phyloP scores from a whole-genome alignment of 2,329 filamentous ascomycete species.

The Apiospora pterosperma region DNA sequence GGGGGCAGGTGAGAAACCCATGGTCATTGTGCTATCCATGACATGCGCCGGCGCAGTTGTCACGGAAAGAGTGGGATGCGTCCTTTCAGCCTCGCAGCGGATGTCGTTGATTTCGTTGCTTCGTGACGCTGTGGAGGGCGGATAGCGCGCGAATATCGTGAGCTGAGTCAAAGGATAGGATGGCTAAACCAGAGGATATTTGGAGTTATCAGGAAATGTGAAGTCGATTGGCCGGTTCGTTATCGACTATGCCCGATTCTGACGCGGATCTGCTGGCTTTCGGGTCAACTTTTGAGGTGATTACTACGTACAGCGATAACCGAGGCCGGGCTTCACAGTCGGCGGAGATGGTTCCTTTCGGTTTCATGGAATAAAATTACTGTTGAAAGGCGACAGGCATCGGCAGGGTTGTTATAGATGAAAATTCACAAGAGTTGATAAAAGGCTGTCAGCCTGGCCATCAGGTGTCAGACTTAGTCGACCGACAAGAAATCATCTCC shows the following conservation, averaged over 20 bases:
- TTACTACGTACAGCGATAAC: background rate
- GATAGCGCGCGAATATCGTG: background rate
- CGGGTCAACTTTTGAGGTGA: background rate
- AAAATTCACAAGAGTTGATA: background rate
- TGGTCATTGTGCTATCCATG: background rate
- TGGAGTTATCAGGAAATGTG: background rate
- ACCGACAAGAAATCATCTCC: constrained; percentile 1
- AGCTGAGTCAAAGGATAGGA: background rate
- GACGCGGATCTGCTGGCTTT: background rate
- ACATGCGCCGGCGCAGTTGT: constrained; percentile 1
- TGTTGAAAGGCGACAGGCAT: background rate
- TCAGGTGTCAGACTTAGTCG: background rate
- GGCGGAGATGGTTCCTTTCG: background rate
- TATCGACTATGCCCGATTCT: background rate
- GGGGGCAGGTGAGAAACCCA: background rate
- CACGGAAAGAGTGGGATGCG: background rate
- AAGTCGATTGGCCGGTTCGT: background rate
- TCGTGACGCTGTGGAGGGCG: background rate
- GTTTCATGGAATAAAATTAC: background rate
- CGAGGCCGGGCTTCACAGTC: background rate
- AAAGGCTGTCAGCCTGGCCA: background rate
- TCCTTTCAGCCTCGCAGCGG: background rate
- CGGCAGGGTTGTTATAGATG: background rate
- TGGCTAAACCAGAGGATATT: background rate
- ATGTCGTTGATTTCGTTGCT: background rate